These are phyloP conservation scores for Alternaria burnsii DNA, from an alignment of 2,329 filamentous ascomycete species.

Conservation along the genomic window DNA sequence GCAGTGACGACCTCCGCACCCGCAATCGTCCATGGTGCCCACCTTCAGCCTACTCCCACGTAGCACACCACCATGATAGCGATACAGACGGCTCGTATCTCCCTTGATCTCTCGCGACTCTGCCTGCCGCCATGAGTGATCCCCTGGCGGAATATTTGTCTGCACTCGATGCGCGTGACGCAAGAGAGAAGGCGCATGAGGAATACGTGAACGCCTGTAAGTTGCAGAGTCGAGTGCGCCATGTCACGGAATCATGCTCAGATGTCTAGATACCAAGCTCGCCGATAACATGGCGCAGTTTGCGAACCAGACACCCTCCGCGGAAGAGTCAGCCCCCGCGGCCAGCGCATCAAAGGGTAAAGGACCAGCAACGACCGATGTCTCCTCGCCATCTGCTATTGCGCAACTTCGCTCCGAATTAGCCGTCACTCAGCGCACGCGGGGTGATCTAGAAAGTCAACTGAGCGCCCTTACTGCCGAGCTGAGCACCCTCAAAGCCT, in stretches of 20 bases:
- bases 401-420: slow-evolving; percentile 67
- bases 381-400: slow-evolving; percentile 27
- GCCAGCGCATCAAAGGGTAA: slow-evolving; percentile 37
- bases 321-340: slow-evolving; percentile 27
- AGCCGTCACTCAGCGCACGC: slow-evolving; percentile 77
- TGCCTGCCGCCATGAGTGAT: slow-evolving; percentile 63
- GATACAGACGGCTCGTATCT: slow-evolving; percentile 6
- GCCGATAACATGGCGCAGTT: slow-evolving; percentile 55
- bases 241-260: slow-evolving; percentile 11
- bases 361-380: slow-evolving; percentile 22
- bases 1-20: slow-evolving; percentile 27
- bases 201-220: slow-evolving; percentile 82
- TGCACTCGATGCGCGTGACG: slow-evolving; percentile 75
- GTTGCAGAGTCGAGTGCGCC: slow-evolving; percentile 30
- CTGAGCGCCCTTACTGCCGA: slow-evolving; percentile 71
- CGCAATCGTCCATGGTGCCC: slow-evolving; percentile 17
- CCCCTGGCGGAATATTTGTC: slow-evolving; percentile 85
- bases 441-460: slow-evolving; percentile 71
- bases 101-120: slow-evolving; percentile 8
- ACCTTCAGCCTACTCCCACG: slow-evolving; percentile 25
- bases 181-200: slow-evolving; percentile 70
- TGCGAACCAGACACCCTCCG: slow-evolving; percentile 33
- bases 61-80: slow-evolving; percentile 35
- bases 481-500: slow-evolving; percentile 68
- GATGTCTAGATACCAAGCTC: slow-evolving; percentile 53